Percentiles rank a stretch among this genome's conserved stretches.
Evolutionary conservation across 768 basidiomycete species (phyloP).

Genomic region (Rhodocollybia butyracea): DNA sequence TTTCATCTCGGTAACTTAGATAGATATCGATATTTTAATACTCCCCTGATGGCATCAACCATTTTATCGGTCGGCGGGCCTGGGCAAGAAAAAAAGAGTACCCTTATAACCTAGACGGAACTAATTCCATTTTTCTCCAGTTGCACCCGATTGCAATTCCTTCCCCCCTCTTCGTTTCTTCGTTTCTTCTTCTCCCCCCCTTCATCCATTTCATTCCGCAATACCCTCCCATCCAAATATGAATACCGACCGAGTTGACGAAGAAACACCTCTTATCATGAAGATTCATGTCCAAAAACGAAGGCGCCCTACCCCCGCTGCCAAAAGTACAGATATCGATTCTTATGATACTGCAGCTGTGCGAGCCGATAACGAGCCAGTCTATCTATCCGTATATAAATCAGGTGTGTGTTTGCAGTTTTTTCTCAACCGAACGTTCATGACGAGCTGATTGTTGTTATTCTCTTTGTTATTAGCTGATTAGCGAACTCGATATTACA

Average conservation of each 20-base stretch:
- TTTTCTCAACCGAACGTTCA: not conserved
- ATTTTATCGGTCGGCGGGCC: too few relatives aligned
- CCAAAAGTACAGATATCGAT: slow-evolving; percentile 42
- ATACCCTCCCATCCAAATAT: slow-evolving; percentile 1
- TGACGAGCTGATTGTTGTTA: not conserved
- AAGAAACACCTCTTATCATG: slow-evolving; percentile 13
- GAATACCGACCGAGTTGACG: slow-evolving; percentile 9
- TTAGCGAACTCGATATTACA: slow-evolving; percentile 58
- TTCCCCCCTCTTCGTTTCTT: not conserved
- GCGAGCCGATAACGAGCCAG: slow-evolving; percentile 44
- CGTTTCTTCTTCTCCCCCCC: not conserved
- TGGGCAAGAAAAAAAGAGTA: too few relatives aligned
- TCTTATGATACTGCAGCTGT: slow-evolving; percentile 39
- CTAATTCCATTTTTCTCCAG: not conserved
- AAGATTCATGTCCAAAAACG: slow-evolving; percentile 4
- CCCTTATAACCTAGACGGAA: too few relatives aligned
- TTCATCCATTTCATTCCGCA: not conserved
- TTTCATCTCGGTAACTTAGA: not conserved
- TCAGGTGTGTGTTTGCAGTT: slow-evolving; percentile 28
- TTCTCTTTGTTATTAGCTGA: slow-evolving; percentile 52
- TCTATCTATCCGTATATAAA: slow-evolving; percentile 52
- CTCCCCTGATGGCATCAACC: not conserved
- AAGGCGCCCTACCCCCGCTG: slow-evolving; percentile 31
- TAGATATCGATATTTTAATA: too few relatives aligned
- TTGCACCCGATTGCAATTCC: not conserved